Percentiles rank a stretch among this genome's conserved stretches.
phyloP scores from a whole-genome alignment of 257 asterid species.

The Dorcoceras hygrometricum region DNA sequence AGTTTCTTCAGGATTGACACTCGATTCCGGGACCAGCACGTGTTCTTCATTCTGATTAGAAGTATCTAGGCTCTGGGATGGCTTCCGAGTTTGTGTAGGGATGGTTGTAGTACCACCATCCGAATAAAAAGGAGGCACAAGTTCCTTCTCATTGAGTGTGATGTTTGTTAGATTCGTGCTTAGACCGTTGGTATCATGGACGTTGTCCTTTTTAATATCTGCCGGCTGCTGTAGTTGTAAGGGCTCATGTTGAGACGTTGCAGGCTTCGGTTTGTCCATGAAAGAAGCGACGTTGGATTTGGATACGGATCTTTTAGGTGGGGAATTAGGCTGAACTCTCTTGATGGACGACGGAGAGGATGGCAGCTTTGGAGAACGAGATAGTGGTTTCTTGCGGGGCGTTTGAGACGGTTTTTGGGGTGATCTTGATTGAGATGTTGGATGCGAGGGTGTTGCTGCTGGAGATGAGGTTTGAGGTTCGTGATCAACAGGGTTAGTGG shows the following conservation, averaged over 20 bases:
- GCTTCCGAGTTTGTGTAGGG: conserved; percentile 17
- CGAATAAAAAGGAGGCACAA: conserved; percentile 28
- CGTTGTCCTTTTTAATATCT: conserved; percentile 22
- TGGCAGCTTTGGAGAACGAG: conserved; percentile 34
- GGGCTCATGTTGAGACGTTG: conserved; percentile 23
- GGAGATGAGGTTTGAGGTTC: conserved; percentile 36
- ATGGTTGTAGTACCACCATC: conserved; percentile 8
- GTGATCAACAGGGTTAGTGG: conserved; percentile 16
- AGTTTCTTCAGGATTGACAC: conserved; percentile 34
- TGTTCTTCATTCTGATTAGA: conserved; percentile 18
- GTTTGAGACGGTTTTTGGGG: conserved; percentile 25
- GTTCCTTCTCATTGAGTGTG: conserved; percentile 21
- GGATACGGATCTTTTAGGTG: conserved; percentile 25
- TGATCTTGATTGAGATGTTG: too few relatives aligned
- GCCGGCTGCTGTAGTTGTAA: conserved; percentile 29
- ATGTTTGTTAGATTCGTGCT: conserved; percentile 16
- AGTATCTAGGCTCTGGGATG: conserved; percentile 24
- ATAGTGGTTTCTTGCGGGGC: conserved; percentile 31
- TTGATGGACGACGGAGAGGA: conserved; percentile 38
- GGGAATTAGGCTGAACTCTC: conserved; percentile 29
- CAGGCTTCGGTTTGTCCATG: conserved; percentile 27
- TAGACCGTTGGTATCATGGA: conserved; percentile 15
- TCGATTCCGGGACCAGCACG: conserved; percentile 22
- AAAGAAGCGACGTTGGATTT: conserved; percentile 20
- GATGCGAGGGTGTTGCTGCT: too few relatives aligned